A percentile compares a stretch with the other conserved stretches of the same genome.
Evolutionary conservation across 805 yeast genomes (phyloP).

Genomic region (Ogataea polymorpha): DNA sequence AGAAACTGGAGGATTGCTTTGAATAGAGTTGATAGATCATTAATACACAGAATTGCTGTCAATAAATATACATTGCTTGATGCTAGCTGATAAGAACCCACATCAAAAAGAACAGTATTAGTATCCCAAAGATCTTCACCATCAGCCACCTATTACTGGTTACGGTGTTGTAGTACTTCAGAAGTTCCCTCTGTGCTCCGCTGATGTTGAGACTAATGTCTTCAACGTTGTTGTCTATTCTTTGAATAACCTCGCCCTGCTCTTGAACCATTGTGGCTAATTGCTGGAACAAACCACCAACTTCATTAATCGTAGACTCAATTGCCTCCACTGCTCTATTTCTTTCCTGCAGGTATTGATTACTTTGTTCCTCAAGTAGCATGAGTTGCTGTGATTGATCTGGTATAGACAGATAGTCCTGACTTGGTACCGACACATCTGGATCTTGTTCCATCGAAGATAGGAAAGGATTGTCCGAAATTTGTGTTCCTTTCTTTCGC

Average conservation of each 20-base stretch:
- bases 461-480: slow-evolving; percentile 38
- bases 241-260: slow-evolving; percentile 92
- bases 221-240: slow-evolving; percentile 93
- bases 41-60: background rate
- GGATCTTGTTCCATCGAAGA: slow-evolving; percentile 24
- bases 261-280: slow-evolving; percentile 96
- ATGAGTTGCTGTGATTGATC: slow-evolving; percentile 80
- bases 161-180: slow-evolving; percentile 84
- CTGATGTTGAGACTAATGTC: slow-evolving; percentile 84
- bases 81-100: slow-evolving; percentile 73
- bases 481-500: slow-evolving; percentile 18
- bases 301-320: slow-evolving; percentile 95
- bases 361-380: slow-evolving; percentile 80
- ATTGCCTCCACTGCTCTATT: slow-evolving; percentile 92
- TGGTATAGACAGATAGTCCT: slow-evolving; percentile 67
- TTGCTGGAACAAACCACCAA: slow-evolving; percentile 91
- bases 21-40: slow-evolving; percentile 22
- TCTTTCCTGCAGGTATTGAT: slow-evolving; percentile 75
- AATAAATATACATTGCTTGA: slow-evolving; percentile 2
- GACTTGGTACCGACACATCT: slow-evolving; percentile 33
- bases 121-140: slow-evolving; percentile 81
- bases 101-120: slow-evolving; percentile 68
- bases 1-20: slow-evolving; percentile 33
- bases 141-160: slow-evolving; percentile 91
- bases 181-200: slow-evolving; percentile 92